A percentile compares a stretch with the other conserved stretches of the same genome.
These are phyloP conservation scores for Echria macrotheca DNA, from an alignment of 495 filamentous ascomycete genomes.

Conservation along the genomic window DNA sequence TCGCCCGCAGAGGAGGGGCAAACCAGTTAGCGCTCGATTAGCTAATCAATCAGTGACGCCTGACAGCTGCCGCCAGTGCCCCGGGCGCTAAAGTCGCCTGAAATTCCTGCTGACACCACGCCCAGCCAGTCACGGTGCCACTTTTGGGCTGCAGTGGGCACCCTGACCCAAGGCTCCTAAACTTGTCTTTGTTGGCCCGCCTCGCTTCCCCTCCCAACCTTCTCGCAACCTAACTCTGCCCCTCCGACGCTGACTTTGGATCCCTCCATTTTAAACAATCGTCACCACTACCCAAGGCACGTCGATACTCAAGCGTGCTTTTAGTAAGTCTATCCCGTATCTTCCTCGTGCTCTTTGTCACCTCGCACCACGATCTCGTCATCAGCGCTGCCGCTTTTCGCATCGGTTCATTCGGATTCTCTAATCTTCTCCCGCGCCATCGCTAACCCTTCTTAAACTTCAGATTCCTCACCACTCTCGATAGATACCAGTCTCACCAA, in stretches of 20 bases:
- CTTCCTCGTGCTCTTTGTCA: neutral
- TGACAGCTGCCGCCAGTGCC: conserved; percentile 10
- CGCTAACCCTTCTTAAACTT: conserved; percentile 27
- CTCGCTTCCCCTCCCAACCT: conserved; percentile 19
- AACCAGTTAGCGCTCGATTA: conserved; percentile 10
- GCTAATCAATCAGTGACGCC: conserved; percentile 6
- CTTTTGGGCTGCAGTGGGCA: conserved; percentile 11
- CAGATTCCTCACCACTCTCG: conserved; percentile 15
- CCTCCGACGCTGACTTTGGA: conserved; percentile 14
- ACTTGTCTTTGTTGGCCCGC: conserved; percentile 23
- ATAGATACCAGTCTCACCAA: conserved; percentile 11
- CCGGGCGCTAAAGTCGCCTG: conserved; percentile 18
- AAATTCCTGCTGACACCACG: conserved; percentile 19
- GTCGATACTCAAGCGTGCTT: neutral
- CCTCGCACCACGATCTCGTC: neutral
- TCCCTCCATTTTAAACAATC: conserved; percentile 17
- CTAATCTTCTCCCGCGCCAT: conserved; percentile 19
- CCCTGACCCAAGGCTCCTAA: conserved; percentile 7
- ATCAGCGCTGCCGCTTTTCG: neutral
- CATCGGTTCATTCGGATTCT: conserved; percentile 24
- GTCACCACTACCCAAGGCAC: conserved; percentile 3
- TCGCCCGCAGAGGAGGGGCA: conserved; percentile 4
- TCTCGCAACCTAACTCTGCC: conserved; percentile 23
- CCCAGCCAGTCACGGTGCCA: neutral
- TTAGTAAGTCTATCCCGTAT: neutral